A percentile compares a stretch with the other conserved stretches of the same genome.
Conservation (phyloP, 2,329 filamentous ascomycete genomes). For the Coniella vitis region DNA sequence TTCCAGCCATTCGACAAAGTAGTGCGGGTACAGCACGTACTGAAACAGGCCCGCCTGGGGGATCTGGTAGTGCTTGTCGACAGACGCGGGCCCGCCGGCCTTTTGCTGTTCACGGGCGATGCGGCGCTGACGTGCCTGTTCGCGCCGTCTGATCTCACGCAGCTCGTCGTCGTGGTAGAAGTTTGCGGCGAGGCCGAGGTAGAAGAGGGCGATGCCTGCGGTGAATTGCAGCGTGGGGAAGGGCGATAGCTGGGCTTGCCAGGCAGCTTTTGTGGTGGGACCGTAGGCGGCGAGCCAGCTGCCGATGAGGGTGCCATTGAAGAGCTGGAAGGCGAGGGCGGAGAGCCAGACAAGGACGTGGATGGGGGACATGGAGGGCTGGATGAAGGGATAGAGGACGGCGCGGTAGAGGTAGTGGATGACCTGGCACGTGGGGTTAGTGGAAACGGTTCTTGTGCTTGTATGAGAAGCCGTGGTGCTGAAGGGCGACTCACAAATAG, state of each 20-base stretch:
- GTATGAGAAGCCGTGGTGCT: background rate
- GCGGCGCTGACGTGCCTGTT: conserved; percentile 51
- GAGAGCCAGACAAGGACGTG: conserved; percentile 59
- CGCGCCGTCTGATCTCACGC: conserved; percentile 73
- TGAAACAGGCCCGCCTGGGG: conserved; percentile 78
- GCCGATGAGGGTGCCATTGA: conserved; percentile 72
- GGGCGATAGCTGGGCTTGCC: conserved; percentile 33
- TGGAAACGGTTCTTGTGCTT: conserved; percentile 10
- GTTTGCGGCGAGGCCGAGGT: conserved; percentile 69
- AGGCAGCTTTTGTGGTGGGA: conserved; percentile 50
- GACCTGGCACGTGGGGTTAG: conserved; percentile 37
- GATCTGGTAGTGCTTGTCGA: conserved; percentile 80
- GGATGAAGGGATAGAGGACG: conserved; percentile 71
- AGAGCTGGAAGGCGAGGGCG: conserved; percentile 68
- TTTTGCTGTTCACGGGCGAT: conserved; percentile 26
- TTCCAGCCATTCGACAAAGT: conserved; percentile 94
- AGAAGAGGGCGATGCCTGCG: conserved; percentile 68
- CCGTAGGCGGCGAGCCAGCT: conserved; percentile 80
- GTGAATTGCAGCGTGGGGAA: conserved; percentile 40
- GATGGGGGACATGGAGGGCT: conserved; percentile 89
- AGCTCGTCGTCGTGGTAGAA: conserved; percentile 87
- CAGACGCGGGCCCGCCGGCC: conserved; percentile 30
- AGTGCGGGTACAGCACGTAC: conserved; percentile 84
- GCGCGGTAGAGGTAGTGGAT: conserved; percentile 92
- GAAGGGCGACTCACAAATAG: conserved; percentile 47